Evolutionary conservation across 768 basidiomycete species (phyloP).

Genomic region (Russula virescens): DNA sequence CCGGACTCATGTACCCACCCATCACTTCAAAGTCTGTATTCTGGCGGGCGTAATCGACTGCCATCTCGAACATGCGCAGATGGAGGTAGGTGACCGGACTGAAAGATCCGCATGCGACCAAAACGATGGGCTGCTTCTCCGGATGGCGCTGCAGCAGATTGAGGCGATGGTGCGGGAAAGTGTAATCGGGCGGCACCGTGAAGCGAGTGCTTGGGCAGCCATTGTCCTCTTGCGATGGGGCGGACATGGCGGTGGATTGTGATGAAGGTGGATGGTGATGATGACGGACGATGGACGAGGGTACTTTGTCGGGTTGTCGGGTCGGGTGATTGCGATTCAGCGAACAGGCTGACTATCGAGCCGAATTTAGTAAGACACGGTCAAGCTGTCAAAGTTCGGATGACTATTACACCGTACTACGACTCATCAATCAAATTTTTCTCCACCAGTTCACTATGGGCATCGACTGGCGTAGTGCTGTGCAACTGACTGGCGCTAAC

Average conservation of each 20-base stretch:
- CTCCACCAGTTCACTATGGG: too few relatives aligned
- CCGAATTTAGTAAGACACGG: neutral
- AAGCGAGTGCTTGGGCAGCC: slow-evolving; percentile 34
- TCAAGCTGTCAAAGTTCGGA: too few relatives aligned
- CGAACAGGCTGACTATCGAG: neutral
- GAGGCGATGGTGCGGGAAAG: slow-evolving; percentile 64
- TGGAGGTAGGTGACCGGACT: slow-evolving; percentile 97
- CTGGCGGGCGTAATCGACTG: slow-evolving; percentile 89
- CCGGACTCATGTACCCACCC: slow-evolving; percentile 93
- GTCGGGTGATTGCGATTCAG: neutral
- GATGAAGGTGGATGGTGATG: neutral
- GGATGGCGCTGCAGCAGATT: slow-evolving; percentile 50
- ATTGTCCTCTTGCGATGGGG: neutral
- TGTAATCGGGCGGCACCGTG: slow-evolving; percentile 59
- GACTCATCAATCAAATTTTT: neutral
- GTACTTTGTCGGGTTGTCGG: neutral
- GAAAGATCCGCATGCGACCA: slow-evolving; percentile 97
- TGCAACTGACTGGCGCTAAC: too few relatives aligned
- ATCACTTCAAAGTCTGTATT: slow-evolving; percentile 92
- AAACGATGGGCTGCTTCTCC: slow-evolving; percentile 77
- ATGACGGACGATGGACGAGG: too few relatives aligned
- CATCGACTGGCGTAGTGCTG: too few relatives aligned
- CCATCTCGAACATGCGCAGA: slow-evolving; percentile 99
- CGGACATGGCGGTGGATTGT: slow-evolving; percentile 11
- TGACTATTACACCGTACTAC: neutral